Conservation (phyloP, 306 rosid genomes). For the Albizia julibrissin region DNA sequence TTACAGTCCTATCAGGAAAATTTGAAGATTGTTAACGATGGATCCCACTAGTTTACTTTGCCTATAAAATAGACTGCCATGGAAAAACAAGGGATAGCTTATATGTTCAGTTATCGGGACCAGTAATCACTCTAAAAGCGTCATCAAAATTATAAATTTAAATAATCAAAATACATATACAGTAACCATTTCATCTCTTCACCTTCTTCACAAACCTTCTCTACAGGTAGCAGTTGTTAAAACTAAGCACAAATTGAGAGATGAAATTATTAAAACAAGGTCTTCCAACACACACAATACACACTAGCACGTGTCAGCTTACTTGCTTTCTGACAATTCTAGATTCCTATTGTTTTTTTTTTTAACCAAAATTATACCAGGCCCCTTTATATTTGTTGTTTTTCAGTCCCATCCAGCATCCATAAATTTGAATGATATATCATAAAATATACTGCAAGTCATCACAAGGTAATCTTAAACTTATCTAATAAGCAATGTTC, state of each 20-base stretch:
- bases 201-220: neutral
- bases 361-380: neutral
- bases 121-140: neutral
- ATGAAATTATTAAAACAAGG: neutral
- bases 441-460: too few species aligned
- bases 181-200: neutral
- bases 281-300: neutral
- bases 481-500: slow-evolving; percentile 12
- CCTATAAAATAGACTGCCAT: neutral
- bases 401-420: neutral
- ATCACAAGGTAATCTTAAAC: too few species aligned
- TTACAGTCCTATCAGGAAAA: neutral
- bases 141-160: neutral
- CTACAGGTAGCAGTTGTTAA: neutral
- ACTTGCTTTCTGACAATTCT: neutral
- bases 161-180: neutral
- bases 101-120: neutral
- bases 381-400: neutral
- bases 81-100: neutral
- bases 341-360: neutral
- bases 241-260: neutral
- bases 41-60: neutral
- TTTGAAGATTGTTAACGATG: neutral
- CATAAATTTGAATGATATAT: neutral
- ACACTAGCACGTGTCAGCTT: neutral